A percentile compares a stretch with the other conserved stretches of the same genome.
Conservation (phyloP, 73 alveolate genomes). For the Paramecium octaurelia region DNA sequence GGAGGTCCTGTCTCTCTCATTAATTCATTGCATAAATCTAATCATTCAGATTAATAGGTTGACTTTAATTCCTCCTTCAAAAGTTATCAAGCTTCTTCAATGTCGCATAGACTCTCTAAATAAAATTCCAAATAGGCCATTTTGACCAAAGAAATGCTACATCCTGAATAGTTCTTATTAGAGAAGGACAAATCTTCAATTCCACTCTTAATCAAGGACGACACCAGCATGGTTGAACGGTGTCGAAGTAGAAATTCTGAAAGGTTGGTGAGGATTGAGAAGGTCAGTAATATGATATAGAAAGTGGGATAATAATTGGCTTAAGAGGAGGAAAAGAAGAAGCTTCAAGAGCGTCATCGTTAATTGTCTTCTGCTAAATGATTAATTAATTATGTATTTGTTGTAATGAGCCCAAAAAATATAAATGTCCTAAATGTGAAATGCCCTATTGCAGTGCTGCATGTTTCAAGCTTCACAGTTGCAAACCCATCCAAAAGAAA, state of each 20-base stretch:
- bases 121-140: neutral
- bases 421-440: conserved; percentile 19
- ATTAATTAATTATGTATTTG: neutral
- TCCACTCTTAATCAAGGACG: neutral
- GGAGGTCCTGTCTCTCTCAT: neutral
- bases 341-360: neutral
- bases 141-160: conserved; percentile 53
- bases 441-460: neutral
- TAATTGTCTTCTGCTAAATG: conserved; percentile 9
- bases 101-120: neutral
- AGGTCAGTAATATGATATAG: neutral
- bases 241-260: conserved; percentile 16
- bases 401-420: neutral
- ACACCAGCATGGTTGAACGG: neutral
- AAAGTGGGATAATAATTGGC: neutral
- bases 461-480: neutral
- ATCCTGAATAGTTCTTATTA: conserved; percentile 52
- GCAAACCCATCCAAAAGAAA: neutral
- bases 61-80: conserved; percentile 13
- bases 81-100: neutral
- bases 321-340: conserved; percentile 18
- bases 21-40: conserved; percentile 43
- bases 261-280: conserved; percentile 1
- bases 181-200: conserved; percentile 9
- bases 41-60: conserved; percentile 22